phyloP scores from a whole-genome alignment of 257 asterid genomes.

The Rubia yunnanensis region DNA sequence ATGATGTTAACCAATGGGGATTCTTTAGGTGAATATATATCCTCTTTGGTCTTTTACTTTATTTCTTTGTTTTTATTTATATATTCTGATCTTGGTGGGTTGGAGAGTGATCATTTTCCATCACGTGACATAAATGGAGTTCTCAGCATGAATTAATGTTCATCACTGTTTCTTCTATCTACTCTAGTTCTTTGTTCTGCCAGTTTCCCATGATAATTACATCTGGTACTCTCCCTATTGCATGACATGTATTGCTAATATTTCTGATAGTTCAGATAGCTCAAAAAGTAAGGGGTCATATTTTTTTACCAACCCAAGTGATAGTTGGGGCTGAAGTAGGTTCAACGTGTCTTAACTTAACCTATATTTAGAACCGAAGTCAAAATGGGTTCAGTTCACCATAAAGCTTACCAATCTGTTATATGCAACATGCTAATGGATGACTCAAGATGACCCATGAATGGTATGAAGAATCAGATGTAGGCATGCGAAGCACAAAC shows the following conservation, averaged over 20 bases:
- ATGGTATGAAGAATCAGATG: background rate
- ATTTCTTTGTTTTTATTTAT: background rate
- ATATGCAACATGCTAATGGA: background rate
- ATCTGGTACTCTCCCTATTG: background rate
- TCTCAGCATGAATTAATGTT: background rate
- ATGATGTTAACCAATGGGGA: slow-evolving; percentile 22
- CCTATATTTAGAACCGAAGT: background rate
- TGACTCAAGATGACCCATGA: background rate
- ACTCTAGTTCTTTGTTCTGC: background rate
- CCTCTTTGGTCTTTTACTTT: background rate
- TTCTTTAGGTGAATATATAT: slow-evolving; percentile 17
- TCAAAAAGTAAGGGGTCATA: background rate
- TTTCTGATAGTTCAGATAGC: background rate
- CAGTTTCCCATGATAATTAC: background rate
- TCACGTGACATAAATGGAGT: background rate
- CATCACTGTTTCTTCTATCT: background rate
- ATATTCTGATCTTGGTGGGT: too few species aligned
- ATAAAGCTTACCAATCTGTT: background rate
- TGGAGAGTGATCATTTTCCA: background rate
- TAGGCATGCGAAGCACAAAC: background rate
- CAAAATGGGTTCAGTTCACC: background rate
- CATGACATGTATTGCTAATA: background rate
- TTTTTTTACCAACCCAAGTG: background rate
- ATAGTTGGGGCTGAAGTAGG: background rate
- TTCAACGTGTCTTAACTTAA: background rate